Evolutionary conservation across 2,329 filamentous ascomycete genomes (phyloP), one percentile per base, ranked within the genome.

Genomic region (Aureobasidium sp.): DNA sequence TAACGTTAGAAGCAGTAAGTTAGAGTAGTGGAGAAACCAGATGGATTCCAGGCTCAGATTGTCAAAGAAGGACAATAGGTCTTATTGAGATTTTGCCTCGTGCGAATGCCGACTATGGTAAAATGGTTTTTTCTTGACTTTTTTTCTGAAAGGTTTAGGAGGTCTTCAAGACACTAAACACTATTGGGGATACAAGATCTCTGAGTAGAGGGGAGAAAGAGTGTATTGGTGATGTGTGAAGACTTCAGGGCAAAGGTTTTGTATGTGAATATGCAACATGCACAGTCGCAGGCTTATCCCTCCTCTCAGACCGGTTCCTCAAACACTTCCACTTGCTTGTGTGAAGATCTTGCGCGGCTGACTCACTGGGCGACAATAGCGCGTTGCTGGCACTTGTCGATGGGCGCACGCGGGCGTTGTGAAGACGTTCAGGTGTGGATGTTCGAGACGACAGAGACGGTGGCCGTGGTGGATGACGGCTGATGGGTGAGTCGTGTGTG

Each of bases 61-160:
- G 59, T 54, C 59, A 61, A 53, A 55, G 39, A 54, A 54, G 59
- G 59, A 61, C 59, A 61, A 61, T 61, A 61, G 49, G 59, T 61
- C 59, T 61, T 53, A 61, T 61, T 61, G 39, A 61, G 57, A 42
- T 36, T 49, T 49, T 59, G 55, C 55, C 57, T 60, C 48, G 48
- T 48, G 59, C 37, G 42, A 48, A 55, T 53, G 30, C 59, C 59
- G 59, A 61, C 59, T 61, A 61, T 39, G 50, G 59, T 61, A 61
- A 29, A 41, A 45, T 49, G 48, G 48, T 32, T 59, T 59, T 37
- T 59, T 59, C 45, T 59, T 58, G 54, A 44, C 39, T 58, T 58
- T 50, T 49, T 59, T 37, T 58, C 32, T 49, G 42, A 32, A 55
- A 55, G 48, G 59, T 61, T 55, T 55, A 45, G 49, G 59, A 61